Percentiles rank a stretch among this genome's conserved stretches.
phyloP scores from a whole-genome alignment of 306 rosid species.

The Dicorynia guianensis region DNA sequence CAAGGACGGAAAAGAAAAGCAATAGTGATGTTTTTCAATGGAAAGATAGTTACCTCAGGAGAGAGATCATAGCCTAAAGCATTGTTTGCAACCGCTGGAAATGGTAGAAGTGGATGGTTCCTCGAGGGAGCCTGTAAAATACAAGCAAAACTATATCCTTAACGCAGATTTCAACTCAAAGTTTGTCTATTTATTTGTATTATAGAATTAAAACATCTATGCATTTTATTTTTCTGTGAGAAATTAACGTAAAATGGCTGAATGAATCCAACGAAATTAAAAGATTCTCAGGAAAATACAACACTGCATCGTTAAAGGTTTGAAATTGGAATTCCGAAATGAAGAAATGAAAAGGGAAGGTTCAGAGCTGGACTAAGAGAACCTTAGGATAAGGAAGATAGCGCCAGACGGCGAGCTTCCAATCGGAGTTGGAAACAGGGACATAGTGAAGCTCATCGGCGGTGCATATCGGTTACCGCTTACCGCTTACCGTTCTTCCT shows the following conservation, averaged over 20 bases:
- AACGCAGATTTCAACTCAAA: background rate
- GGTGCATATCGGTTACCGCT: slow-evolving; percentile 60
- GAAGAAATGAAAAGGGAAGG: background rate
- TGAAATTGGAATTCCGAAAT: background rate
- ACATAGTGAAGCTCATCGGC: slow-evolving; percentile 88
- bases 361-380: slow-evolving; percentile 16
- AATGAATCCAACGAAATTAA: background rate
- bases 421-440: slow-evolving; percentile 72
- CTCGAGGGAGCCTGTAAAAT: slow-evolving; percentile 62
- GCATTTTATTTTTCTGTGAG: background rate
- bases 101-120: slow-evolving; percentile 84
- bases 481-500: slow-evolving; percentile 38
- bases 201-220: background rate
- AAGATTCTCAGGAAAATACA: slow-evolving; percentile 21
- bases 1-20: background rate
- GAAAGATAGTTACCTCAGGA: slow-evolving; percentile 64
- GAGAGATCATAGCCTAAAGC: slow-evolving; percentile 93
- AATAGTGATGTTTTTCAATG: background rate
- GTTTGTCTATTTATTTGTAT: background rate
- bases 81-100: slow-evolving; percentile 87
- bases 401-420: slow-evolving; percentile 97
- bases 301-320: slow-evolving; percentile 37
- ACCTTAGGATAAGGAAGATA: slow-evolving; percentile 79
- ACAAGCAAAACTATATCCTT: background rate
- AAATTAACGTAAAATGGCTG: background rate